Conservation (phyloP, 805 yeast genomes). For the Hanseniaspora lachancei region DNA sequence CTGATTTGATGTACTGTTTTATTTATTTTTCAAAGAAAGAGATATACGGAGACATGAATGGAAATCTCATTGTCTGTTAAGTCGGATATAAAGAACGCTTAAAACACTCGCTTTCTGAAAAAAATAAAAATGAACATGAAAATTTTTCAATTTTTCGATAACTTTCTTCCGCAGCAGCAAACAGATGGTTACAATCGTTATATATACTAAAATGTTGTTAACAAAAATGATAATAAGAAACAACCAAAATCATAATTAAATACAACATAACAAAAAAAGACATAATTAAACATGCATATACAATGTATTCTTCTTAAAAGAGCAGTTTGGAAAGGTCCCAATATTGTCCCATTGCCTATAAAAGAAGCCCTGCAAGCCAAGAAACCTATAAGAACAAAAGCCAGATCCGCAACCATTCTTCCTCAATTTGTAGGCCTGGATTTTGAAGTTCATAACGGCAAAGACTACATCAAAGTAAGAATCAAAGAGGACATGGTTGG, state of each 20-base stretch:
- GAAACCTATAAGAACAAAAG: conserved; percentile 88
- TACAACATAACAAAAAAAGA: background rate
- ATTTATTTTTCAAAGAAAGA: too few species aligned
- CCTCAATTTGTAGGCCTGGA: conserved; percentile 92
- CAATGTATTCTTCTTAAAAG: conserved; percentile 32
- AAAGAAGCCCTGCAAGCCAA: conserved; percentile 69
- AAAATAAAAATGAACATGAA: too few species aligned
- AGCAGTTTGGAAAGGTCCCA: conserved; percentile 69
- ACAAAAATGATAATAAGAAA: background rate
- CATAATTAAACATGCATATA: background rate
- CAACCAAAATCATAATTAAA: background rate
- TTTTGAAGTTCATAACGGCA: conserved; percentile 93
- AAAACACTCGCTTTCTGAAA: too few species aligned
- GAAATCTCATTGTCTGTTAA: background rate
- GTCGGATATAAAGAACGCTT: background rate
- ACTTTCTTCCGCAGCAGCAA: too few species aligned
- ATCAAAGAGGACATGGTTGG: conserved; percentile 96
- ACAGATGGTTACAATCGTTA: too few species aligned
- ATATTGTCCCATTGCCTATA: conserved; percentile 87
- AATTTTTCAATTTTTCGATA: too few species aligned
- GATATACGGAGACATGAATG: too few species aligned
- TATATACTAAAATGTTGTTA: background rate
- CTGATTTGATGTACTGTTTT: too few species aligned
- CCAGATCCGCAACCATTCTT: conserved; percentile 82
- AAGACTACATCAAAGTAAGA: conserved; percentile 77